Base-by-base conservation (phyloP, 1,284 basidiomycete genomes). In the Rhodotorula mucilaginosa region DNA sequence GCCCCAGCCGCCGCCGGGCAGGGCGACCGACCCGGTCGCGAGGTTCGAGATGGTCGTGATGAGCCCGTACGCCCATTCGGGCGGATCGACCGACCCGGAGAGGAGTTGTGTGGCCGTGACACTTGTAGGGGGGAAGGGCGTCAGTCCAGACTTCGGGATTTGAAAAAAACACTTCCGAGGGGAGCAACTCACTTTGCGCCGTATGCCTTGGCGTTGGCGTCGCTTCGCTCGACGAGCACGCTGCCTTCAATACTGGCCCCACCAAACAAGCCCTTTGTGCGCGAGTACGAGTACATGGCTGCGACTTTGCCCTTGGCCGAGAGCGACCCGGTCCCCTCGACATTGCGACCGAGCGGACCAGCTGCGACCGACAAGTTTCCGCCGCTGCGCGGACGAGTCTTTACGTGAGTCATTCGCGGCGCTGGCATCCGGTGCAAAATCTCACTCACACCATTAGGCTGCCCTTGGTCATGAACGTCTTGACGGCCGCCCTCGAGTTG, bases 221-320 rank as follows among this genome's bases (percentile, higher is more conserved):
- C 97, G 79, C 93, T 89, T 39, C 97, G 88, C 81, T 98, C 96
- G 29, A 97, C 86, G 66, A 99, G 94, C 58, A 97, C 89, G 1
- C 91, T 93, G 16, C 96, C 96, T 84, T 98, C 95, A 49, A 98
- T 83, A 15, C 92, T 93, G 29, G 87, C 83, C 16, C 85, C 85
- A 57, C 90, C 93, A 75, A 97, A 97, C 2, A 97, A 85, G 18
- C 96, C 96, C 74, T 92, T 88, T 6, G 93, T 95, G 81, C 95
- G 94, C 6, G 92, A 95, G 81, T 99, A 99, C 75, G 90, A 92
- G 82, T 96, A 92, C 93, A 98, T 97, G 61, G 95, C 94, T 12
- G 95, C 92, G 7, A 97, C 82, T 79, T 90, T 91, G 62, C 95
- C 95, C 64, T 88, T 91, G 0, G 91, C 87, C 79, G 90, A 97